A percentile compares a stretch with the other conserved stretches of the same genome.
Evolutionary conservation across 1,139 yeast species (phyloP).

Genomic region (Candida labiduridarum): DNA sequence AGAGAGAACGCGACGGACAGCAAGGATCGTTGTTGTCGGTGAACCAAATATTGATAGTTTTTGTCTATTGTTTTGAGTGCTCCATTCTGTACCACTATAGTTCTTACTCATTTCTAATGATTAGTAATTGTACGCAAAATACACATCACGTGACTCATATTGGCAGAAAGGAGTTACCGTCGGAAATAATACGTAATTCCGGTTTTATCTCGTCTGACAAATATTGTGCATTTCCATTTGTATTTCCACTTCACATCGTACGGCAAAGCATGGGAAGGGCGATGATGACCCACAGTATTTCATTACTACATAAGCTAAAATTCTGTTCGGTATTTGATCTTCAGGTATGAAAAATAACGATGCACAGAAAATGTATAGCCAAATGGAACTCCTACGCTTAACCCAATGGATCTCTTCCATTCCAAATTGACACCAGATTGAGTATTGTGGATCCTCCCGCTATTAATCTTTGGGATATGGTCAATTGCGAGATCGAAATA

Average conservation of each 20-base stretch:
- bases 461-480: neutral
- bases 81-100: neutral
- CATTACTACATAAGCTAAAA: neutral
- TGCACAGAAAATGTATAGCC: neutral
- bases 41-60: too few species aligned
- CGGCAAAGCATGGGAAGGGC: too few species aligned
- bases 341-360: neutral
- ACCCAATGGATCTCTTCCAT: conserved; percentile 5
- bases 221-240: neutral
- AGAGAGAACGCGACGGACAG: too few species aligned
- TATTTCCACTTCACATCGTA: too few species aligned
- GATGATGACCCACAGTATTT: neutral
- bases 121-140: neutral
- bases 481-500: neutral
- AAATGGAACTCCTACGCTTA: neutral
- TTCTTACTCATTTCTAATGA: neutral
- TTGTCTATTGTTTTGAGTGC: too few species aligned
- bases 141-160: neutral
- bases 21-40: too few species aligned
- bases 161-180: neutral
- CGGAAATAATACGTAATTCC: neutral
- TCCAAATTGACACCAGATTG: neutral
- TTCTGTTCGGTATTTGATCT: neutral
- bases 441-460: neutral
- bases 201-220: neutral